Base-by-base conservation (phyloP, 2,329 filamentous ascomycete species). In the Blastomyces percursus region DNA sequence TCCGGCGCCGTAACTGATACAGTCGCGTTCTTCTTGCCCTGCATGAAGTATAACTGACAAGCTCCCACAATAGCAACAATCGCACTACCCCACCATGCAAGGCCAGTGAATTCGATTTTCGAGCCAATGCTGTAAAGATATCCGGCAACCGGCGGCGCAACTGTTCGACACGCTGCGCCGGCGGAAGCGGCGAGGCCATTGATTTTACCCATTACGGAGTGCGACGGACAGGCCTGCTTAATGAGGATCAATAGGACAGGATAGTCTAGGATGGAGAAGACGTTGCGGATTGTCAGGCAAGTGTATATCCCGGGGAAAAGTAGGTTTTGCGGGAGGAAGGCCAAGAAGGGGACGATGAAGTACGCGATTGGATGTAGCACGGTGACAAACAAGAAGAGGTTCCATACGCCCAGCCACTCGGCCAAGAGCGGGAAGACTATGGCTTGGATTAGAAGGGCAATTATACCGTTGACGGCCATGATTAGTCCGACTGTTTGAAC, bases 401-500 rank as follows among this genome's bases (percentile, higher is more conserved):
- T 80, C 86, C 86, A 90, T 1, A 90, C 80, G 1, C 87, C 87
- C 16, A 90, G 76, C 66, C 78, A 81, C 61, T 83, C 80, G 2
- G 87, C 84, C 64, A 87, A 77, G 19, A 84, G 68, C 3, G 87
- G 87, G 69, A 90, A 90, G 38, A 92, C 77, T 55, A 90, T 73
- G 1, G 82, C 88, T 74, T 92, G 89, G 54, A 91, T 86, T 67
- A 88, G 79, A 0, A 92, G 80, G 0, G 88, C 88, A 62, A 91
- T 85, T 65, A 88, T 74, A 2, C 87, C 89, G 67, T 90, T 88
- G 60, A 88, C 75, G 2, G 85, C 83, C 74, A 90, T 81, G 67
- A 89, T 88, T 27, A 86, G 71, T 16, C 87, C 87, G 16, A 89
- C 86, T 46, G 86, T 81, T 68, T 86, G 83, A 1, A 85, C 84